Conservation (phyloP, 2,329 filamentous ascomycete species). For the Furcasterigmium furcatum region DNA sequence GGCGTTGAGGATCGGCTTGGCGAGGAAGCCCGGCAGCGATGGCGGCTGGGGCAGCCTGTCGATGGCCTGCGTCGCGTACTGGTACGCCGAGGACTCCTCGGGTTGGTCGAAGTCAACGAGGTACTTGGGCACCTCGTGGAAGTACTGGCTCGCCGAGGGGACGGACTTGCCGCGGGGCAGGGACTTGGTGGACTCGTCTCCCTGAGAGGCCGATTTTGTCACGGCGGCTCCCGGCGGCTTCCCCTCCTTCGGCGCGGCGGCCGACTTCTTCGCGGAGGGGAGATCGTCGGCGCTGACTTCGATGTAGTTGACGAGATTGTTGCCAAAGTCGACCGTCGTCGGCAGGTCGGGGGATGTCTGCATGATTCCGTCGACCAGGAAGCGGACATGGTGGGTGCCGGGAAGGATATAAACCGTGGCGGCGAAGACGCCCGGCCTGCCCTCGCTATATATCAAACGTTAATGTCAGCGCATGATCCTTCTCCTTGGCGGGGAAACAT, state of each 20-base stretch:
- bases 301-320: constrained; percentile 97
- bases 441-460: constrained; percentile 36
- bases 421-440: constrained; percentile 63
- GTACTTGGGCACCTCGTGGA: constrained; percentile 75
- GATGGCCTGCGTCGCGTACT: constrained; percentile 70
- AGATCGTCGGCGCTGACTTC: constrained; percentile 81
- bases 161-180: constrained; percentile 51
- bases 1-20: constrained; percentile 91
- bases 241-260: constrained; percentile 16
- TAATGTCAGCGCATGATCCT: background rate
- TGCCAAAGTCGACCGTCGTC: constrained; percentile 95
- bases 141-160: constrained; percentile 59
- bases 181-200: constrained; percentile 39
- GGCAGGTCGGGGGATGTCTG: constrained; percentile 81
- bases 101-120: constrained; percentile 82
- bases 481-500: too few species aligned
- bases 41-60: constrained; percentile 82
- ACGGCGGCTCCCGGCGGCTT: constrained; percentile 21
- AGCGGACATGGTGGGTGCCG: constrained; percentile 95
- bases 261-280: constrained; percentile 28
- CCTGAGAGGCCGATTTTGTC: constrained; percentile 25
- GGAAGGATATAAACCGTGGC: constrained; percentile 80
- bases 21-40: constrained; percentile 82
- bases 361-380: constrained; percentile 93
- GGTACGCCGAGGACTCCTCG: constrained; percentile 73